phyloP scores from a whole-genome alignment of 805 yeast genomes.

The Kurtzmaniella cleridarum region DNA sequence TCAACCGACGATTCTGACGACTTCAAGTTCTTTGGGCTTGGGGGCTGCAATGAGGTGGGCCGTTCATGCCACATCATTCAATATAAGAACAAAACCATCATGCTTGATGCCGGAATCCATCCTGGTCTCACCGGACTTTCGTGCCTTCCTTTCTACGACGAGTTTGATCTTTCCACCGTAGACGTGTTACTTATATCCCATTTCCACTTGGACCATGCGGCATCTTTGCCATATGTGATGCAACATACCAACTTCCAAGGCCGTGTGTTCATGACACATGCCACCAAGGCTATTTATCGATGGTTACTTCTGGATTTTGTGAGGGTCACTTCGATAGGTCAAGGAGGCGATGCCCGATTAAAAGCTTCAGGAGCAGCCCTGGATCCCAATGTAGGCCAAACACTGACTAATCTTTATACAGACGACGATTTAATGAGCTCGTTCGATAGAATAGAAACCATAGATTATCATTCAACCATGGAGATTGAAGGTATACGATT shows the following conservation, averaged over 20 bases:
- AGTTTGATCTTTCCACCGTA: constrained; percentile 81
- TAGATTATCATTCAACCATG: constrained; percentile 92
- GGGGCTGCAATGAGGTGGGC: constrained; percentile 99
- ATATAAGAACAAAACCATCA: constrained; percentile 88
- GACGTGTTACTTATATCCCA: constrained; percentile 87
- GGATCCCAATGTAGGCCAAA: constrained; percentile 7
- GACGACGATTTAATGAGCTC: constrained; percentile 87
- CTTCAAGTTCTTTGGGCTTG: constrained; percentile 76
- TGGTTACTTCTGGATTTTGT: constrained; percentile 95
- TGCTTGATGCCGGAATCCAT: constrained; percentile 98
- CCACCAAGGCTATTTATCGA: constrained; percentile 95
- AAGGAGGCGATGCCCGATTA: constrained; percentile 35
- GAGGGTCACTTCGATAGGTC: constrained; percentile 66
- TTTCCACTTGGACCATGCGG: constrained; percentile 97
- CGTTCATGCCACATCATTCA: constrained; percentile 90
- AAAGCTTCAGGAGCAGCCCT: constrained; percentile 8
- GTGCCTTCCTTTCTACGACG: constrained; percentile 93
- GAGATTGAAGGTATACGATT: constrained; percentile 92
- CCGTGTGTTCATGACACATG: constrained; percentile 97
- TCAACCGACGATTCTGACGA: constrained; percentile 28
- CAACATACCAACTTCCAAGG: constrained; percentile 94
- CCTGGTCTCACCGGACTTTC: constrained; percentile 90
- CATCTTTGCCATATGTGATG: constrained; percentile 96
- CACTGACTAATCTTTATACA: constrained; percentile 53
- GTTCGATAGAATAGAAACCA: constrained; percentile 85